Conservation (phyloP, 2,329 filamentous ascomycete genomes). For the Anthostomella pinea region DNA sequence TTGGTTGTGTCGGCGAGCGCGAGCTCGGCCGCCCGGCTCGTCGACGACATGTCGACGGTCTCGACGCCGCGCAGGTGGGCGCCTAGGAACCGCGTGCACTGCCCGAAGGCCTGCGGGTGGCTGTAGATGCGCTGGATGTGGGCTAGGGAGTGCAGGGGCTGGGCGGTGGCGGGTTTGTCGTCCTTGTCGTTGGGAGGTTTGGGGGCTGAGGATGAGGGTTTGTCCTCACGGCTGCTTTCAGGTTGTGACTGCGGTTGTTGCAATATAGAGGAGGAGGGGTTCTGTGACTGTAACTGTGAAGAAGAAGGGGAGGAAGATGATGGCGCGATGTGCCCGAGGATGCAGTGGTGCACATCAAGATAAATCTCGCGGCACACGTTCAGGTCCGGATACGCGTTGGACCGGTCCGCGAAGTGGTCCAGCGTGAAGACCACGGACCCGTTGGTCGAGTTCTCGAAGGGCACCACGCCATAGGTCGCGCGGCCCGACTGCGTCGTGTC, state of each 20-base stretch:
- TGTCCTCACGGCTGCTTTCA: no score
- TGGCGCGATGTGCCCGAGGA: conserved; percentile 56
- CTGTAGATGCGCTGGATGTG: conserved; percentile 79
- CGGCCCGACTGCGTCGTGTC: conserved; percentile 66
- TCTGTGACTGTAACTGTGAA: no score
- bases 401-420: conserved; percentile 79
- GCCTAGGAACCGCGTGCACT: conserved; percentile 75
- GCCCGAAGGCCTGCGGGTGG: conserved; percentile 93
- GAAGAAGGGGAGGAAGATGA: not conserved
- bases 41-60: conserved; percentile 76
- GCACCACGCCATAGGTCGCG: conserved; percentile 75
- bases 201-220: not conserved
- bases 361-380: conserved; percentile 81
- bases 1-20: conserved; percentile 59
- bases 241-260: no score
- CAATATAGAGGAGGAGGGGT: no score
- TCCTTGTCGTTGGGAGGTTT: conserved; percentile 47
- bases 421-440: conserved; percentile 88
- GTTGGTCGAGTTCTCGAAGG: conserved; percentile 95
- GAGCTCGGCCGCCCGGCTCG: conserved; percentile 79
- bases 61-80: conserved; percentile 71
- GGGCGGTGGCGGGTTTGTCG: conserved; percentile 42
- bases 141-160: conserved; percentile 50
- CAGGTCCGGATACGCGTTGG: conserved; percentile 62
- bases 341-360: conserved; percentile 82